Conservation (phyloP, 306 rosid genomes). For the Cucurbita argyrosperma region DNA sequence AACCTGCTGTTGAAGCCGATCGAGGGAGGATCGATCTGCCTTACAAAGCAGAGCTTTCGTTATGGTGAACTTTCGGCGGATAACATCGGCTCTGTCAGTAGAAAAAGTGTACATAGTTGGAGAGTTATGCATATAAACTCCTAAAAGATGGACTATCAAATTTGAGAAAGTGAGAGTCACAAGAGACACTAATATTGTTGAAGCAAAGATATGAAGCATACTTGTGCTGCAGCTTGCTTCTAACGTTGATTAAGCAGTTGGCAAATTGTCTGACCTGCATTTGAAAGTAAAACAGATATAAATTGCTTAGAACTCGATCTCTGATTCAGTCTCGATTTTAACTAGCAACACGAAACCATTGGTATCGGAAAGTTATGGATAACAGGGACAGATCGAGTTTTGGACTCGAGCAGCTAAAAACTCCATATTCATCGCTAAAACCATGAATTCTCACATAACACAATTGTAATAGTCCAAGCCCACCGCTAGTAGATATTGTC, state of each 20-base stretch:
- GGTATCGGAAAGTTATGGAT: neutral
- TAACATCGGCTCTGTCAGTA: constrained; percentile 51
- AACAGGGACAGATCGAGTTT: neutral
- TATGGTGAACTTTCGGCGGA: constrained; percentile 68
- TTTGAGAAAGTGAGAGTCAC: too few species aligned
- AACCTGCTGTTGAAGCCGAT: constrained; percentile 80
- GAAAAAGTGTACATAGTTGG: constrained; percentile 13
- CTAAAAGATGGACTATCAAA: neutral
- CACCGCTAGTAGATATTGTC: too few species aligned
- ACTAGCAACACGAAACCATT: neutral
- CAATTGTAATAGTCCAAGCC: too few species aligned
- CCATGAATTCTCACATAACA: neutral
- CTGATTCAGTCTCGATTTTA: neutral
- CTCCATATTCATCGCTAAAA: neutral
- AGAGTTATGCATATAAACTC: neutral
- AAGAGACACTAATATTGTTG: neutral
- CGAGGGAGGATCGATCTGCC: constrained; percentile 79
- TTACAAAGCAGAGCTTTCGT: constrained; percentile 62
- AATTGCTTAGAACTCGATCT: neutral
- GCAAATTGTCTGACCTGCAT: constrained; percentile 80
- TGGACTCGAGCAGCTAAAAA: neutral
- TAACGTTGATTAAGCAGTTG: constrained; percentile 60
- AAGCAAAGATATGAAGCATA: constrained; percentile 19
- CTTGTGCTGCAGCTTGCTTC: constrained; percentile 73
- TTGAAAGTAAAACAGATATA: neutral